Conservation (phyloP, 495 filamentous ascomycete genomes). For the Xylaria scruposa region DNA sequence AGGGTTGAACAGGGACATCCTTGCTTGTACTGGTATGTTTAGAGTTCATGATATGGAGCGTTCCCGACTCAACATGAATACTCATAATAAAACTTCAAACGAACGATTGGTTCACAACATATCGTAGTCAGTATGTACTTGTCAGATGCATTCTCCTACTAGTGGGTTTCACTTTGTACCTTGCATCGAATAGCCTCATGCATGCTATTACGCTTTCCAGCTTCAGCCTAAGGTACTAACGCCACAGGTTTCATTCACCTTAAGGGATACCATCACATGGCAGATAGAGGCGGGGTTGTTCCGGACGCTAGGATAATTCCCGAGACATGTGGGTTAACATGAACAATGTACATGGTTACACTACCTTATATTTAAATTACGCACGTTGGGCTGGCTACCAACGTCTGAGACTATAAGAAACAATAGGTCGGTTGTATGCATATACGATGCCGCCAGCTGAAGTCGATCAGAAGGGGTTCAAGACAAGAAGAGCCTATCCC, state of each 20-base stretch:
- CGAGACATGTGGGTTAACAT: not conserved
- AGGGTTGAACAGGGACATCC: not conserved
- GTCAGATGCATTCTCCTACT: not conserved
- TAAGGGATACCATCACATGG: not conserved
- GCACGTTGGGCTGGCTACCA: not conserved
- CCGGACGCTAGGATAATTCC: not conserved
- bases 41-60: slow-evolving; percentile 3
- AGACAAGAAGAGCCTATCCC: not conserved
- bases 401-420: not conserved
- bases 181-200: not conserved
- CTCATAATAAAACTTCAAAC: not conserved
- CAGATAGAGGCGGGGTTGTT: too few species aligned
- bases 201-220: not conserved
- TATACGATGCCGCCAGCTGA: not conserved
- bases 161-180: not conserved
- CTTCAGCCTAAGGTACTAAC: not conserved
- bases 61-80: slow-evolving; percentile 3
- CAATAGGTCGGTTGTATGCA: not conserved
- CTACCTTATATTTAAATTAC: not conserved
- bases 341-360: not conserved
- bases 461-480: not conserved
- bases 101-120: not conserved
- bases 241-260: not conserved
- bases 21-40: slow-evolving; percentile 18
- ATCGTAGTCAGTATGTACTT: not conserved